Evolutionary conservation across 75 land plant species (phyloP).

Genomic region (Cryptomeria japonica): DNA sequence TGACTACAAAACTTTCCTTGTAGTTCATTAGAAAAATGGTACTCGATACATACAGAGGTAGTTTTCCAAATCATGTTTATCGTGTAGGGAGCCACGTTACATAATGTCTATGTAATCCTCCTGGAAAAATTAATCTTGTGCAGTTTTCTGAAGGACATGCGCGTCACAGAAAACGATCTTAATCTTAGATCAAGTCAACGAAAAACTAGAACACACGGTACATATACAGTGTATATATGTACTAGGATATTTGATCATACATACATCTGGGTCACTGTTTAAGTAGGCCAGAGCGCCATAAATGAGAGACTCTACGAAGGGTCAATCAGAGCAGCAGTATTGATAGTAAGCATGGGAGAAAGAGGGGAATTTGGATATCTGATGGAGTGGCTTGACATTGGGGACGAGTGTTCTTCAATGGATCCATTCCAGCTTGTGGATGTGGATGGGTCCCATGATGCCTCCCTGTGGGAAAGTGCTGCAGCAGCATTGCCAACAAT

Average conservation of each 20-base stretch:
- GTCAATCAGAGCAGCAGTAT: not conserved
- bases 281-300: not conserved
- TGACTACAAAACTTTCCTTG: too few relatives aligned
- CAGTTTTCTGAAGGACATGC: not conserved
- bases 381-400: slow-evolving; percentile 6
- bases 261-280: not conserved
- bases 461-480: slow-evolving; percentile 6
- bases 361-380: not conserved
- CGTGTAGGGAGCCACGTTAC: not conserved
- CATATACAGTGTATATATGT: too few relatives aligned
- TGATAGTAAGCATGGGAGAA: not conserved
- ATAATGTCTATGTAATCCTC: not conserved
- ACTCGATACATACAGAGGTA: too few relatives aligned
- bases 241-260: not conserved
- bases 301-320: not conserved
- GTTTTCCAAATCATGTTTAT: too few relatives aligned
- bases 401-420: slow-evolving; percentile 12
- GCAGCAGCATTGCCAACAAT: not conserved
- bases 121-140: not conserved
- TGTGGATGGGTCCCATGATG: not conserved
- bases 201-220: not conserved
- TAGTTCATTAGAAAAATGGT: not conserved
- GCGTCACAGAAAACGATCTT: not conserved
- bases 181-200: not conserved
- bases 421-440: slow-evolving; percentile 3